Percentiles rank a stretch among this genome's conserved stretches.
phyloP scores from a whole-genome alignment of 2,329 filamentous ascomycete species.

The Penicillium sp. region DNA sequence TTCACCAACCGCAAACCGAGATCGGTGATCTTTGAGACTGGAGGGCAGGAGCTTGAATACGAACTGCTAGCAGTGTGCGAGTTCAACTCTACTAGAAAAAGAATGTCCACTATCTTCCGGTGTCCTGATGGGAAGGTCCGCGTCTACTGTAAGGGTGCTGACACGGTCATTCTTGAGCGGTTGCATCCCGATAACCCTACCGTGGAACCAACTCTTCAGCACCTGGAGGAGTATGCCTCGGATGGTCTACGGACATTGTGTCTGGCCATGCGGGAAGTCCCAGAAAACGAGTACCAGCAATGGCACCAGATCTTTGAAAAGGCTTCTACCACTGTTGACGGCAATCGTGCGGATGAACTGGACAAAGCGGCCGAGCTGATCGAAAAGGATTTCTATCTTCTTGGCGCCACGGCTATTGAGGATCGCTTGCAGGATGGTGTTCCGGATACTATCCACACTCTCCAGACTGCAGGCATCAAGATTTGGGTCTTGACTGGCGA shows the following conservation, averaged over 20 bases:
- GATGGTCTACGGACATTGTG: slow-evolving; percentile 94
- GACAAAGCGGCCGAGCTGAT: slow-evolving; percentile 97
- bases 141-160: slow-evolving; percentile 92
- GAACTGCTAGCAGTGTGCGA: slow-evolving; percentile 95
- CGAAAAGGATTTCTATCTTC: slow-evolving; percentile 84
- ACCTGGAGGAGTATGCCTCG: slow-evolving; percentile 97
- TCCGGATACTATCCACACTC: slow-evolving; percentile 94
- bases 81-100: slow-evolving; percentile 95
- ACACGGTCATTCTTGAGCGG: slow-evolving; percentile 95
- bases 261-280: slow-evolving; percentile 87
- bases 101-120: slow-evolving; percentile 96
- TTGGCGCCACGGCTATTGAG: slow-evolving; percentile 95
- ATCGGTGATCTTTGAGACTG: slow-evolving; percentile 78
- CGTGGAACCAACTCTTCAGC: slow-evolving; percentile 84
- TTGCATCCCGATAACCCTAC: slow-evolving; percentile 79
- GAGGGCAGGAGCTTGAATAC: slow-evolving; percentile 73
- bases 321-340: slow-evolving; percentile 84
- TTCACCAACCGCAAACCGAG: slow-evolving; percentile 89
- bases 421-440: slow-evolving; percentile 96
- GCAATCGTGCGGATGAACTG: slow-evolving; percentile 88
- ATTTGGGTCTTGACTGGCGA: slow-evolving; percentile 98
- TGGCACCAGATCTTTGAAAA: slow-evolving; percentile 86
- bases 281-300: slow-evolving; percentile 82
- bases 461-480: slow-evolving; percentile 96
- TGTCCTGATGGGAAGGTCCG: slow-evolving; percentile 94